Evolutionary conservation across 2,329 filamentous ascomycete genomes (phyloP).

Genomic region (Pleurostoma richardsiae): DNA sequence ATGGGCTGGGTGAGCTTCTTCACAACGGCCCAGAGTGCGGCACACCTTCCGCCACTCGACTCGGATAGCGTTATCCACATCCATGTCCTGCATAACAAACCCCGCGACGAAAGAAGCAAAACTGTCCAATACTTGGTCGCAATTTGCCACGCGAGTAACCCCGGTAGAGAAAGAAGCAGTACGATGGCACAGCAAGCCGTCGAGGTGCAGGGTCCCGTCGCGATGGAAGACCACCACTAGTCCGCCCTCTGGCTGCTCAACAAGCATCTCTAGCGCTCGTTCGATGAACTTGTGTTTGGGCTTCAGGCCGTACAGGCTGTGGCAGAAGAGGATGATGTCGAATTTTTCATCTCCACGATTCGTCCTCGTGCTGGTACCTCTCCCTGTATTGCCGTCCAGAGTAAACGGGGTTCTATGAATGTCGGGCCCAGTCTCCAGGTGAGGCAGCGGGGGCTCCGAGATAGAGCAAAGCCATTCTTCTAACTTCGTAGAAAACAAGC

Average conservation of each 20-base stretch:
- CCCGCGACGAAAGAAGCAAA: constrained; percentile 51
- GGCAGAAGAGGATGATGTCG: constrained; percentile 56
- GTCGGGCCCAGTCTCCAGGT: constrained; percentile 27
- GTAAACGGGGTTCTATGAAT: constrained; percentile 35
- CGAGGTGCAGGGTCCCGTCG: constrained; percentile 33
- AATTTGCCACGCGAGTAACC: constrained; percentile 32
- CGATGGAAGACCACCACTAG: constrained; percentile 53
- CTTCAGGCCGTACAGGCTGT: constrained; percentile 59
- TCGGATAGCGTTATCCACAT: constrained; percentile 22
- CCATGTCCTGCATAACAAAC: constrained; percentile 25
- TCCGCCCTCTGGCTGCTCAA: constrained; percentile 26
- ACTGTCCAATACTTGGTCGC: constrained; percentile 38
- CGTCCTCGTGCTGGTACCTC: constrained; percentile 11
- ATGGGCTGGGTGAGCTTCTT: constrained; percentile 25
- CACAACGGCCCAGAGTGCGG: constrained; percentile 35
- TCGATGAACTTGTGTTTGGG: constrained; percentile 40
- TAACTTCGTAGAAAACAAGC: constrained; percentile 35
- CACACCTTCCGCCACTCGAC: constrained; percentile 46
- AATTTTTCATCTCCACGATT: constrained; percentile 30
- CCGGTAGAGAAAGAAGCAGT: constrained; percentile 42
- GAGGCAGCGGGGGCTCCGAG: constrained; percentile 30
- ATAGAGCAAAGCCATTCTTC: constrained; percentile 31
- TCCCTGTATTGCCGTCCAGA: constrained; percentile 16
- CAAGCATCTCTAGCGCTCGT: constrained; percentile 41
- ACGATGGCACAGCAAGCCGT: constrained; percentile 41